Evolutionary conservation across 2,329 filamentous ascomycete species (phyloP), one percentile per base, ranked within the genome.

Genomic region (Chaetomiaceae sp.): DNA sequence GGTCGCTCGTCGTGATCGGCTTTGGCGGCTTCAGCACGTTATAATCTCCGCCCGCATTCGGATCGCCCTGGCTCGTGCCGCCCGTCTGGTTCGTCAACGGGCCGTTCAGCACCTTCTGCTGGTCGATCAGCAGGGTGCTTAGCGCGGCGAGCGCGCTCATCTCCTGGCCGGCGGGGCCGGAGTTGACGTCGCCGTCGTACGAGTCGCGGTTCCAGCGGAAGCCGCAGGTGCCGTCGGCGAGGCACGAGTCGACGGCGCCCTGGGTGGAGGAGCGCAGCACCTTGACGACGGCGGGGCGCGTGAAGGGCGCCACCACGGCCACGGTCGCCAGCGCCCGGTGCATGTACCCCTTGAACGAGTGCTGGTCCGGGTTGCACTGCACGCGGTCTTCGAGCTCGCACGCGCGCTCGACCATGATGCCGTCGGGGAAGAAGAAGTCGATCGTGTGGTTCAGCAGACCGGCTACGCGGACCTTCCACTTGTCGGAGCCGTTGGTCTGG

Each of bases 361-460:
- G 68, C 59, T 81, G 75, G 55, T 84, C 81, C 38, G 69, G 68
- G 59, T 76, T 75, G 65, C 81, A 84, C 9, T 62, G 70, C n/a
- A 53, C 53, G 0, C 66, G 65, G 35, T 57, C 52, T 4, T 72
- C 65, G 14, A 71, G 61, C 61, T 84, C 80, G 40, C 68, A 72
- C 60, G 81, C 72, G 52, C 78, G 68, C 42, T 73, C 71, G 34
- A 70, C 62, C 38, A 68, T 68, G 62, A 76, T 55, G 38, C 59
- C 58, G 4, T 62, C 41, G 11, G 56, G 57, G 50, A 64, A 65
- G 58, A 66, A 67, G 49, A 57, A 51, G 2, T 58, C 52, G 14
- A 63, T 43, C 0, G 63, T 65, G 8, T 58, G 65, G 34, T 67
- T 65, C 5, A 77, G 53, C n/a, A 79, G 66, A 10, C 71, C 68